Evolutionary conservation across 2,329 filamentous ascomycete species (phyloP).

Genomic region (Penicillium italicum): DNA sequence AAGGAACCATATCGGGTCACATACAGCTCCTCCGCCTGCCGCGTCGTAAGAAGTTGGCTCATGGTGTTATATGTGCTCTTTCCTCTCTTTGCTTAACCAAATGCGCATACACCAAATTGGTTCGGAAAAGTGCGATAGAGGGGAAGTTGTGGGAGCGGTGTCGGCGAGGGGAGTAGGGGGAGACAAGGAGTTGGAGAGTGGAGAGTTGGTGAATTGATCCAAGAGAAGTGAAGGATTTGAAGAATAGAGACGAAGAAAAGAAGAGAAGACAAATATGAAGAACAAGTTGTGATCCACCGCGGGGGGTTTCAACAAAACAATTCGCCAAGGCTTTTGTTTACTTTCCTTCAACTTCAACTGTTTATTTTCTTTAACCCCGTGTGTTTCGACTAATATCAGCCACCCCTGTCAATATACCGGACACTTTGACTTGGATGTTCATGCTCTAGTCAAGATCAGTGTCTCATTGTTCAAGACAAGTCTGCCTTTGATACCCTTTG

Average conservation of each 20-base stretch:
- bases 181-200: neutral
- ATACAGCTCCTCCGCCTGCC: conserved; percentile 86
- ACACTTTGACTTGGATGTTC: neutral
- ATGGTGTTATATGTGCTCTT: conserved; percentile 46
- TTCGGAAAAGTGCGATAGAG: conserved; percentile 1
- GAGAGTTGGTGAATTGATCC: neutral
- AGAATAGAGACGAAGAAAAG: neutral
- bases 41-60: conserved; percentile 70
- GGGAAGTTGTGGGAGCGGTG: conserved; percentile 5
- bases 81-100: conserved; percentile 14
- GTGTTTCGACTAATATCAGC: neutral
- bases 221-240: neutral
- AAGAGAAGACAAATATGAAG: conserved; percentile 3
- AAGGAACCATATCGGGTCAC: conserved; percentile 35
- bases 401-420: neutral
- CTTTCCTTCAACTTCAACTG: conserved; percentile 21
- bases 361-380: conserved; percentile 15
- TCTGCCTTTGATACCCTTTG: conserved; percentile 15
- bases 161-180: neutral
- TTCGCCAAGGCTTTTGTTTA: conserved; percentile 27
- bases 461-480: conserved; percentile 4
- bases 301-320: conserved; percentile 25
- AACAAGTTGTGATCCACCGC: conserved; percentile 21
- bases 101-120: conserved; percentile 19
- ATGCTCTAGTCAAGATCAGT: neutral